Conservation (phyloP, 2,329 filamentous ascomycete genomes). For the Apiospora kogelbergensis region DNA sequence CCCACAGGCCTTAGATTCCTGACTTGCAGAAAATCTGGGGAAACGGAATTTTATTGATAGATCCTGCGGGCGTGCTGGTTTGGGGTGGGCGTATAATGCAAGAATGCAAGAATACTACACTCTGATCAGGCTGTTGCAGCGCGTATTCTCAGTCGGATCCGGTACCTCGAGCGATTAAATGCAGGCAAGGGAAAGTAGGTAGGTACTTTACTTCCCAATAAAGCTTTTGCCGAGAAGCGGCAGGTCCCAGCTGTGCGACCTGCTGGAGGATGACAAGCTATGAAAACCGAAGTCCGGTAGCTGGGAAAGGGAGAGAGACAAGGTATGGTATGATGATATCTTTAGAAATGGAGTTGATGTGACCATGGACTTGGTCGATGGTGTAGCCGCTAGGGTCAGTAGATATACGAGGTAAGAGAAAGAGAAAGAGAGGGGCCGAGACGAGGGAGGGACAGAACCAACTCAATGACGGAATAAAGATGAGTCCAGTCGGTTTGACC, state of each 20-base stretch:
- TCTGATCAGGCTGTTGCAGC: background rate
- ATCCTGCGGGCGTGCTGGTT: background rate
- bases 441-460: background rate
- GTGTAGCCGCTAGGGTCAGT: background rate
- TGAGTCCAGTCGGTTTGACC: background rate
- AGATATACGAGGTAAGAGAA: background rate
- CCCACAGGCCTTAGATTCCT: background rate
- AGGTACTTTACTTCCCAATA: background rate
- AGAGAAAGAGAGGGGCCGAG: background rate
- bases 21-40: background rate
- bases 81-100: background rate
- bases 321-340: background rate
- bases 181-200: too few relatives aligned
- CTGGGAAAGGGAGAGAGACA: background rate
- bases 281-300: background rate
- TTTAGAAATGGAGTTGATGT: background rate
- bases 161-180: background rate
- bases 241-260: background rate
- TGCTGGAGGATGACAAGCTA: background rate
- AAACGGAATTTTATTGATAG: background rate
- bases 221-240: conserved; percentile 3
- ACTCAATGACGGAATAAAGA: background rate
- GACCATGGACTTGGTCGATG: background rate
- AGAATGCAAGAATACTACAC: background rate
- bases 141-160: background rate